A percentile compares a stretch with the other conserved stretches of the same genome.
phyloP scores from a whole-genome alignment of 768 basidiomycete species.

The Calocybe cyanea region DNA sequence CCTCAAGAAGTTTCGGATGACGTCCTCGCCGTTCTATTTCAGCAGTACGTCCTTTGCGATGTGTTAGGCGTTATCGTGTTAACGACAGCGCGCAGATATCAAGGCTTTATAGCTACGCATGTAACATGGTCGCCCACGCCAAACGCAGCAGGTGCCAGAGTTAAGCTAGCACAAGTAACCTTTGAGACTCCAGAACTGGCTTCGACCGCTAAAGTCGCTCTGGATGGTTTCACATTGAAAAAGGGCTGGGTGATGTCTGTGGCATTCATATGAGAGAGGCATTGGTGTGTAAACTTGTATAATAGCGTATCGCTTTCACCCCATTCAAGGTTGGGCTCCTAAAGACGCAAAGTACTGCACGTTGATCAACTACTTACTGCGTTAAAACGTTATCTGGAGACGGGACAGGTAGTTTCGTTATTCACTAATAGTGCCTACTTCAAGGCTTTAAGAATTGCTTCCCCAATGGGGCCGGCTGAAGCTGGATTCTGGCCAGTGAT shows the following conservation, averaged over 20 bases:
- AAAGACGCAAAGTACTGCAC: too few relatives aligned
- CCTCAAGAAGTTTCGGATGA: constrained; percentile 89
- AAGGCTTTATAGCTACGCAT: constrained; percentile 73
- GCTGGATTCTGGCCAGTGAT: constrained; percentile 77
- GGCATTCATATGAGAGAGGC: constrained; percentile 43
- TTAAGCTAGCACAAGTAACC: constrained; percentile 77
- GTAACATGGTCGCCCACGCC: constrained; percentile 68
- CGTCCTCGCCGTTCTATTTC: constrained; percentile 83
- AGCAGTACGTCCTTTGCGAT: constrained; percentile 63
- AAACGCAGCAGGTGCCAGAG: constrained; percentile 57
- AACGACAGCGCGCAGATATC: constrained; percentile 52
- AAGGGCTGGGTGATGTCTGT: constrained; percentile 84
- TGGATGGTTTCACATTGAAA: constrained; percentile 85
- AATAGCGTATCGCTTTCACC: constrained; percentile 7
- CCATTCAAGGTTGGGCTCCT: too few relatives aligned
- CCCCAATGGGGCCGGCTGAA: constrained; percentile 52
- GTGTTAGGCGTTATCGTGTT: background rate
- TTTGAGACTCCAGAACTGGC: constrained; percentile 79
- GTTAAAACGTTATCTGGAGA: background rate
- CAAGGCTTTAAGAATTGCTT: constrained; percentile 54
- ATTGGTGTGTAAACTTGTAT: constrained; percentile 13
- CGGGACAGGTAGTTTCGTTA: background rate
- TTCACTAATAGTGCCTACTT: constrained; percentile 13
- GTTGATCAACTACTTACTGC: background rate
- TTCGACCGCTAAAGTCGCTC: constrained; percentile 70